Conservation (phyloP, 2,329 filamentous ascomycete genomes). For the Curvularia verruculosa region DNA sequence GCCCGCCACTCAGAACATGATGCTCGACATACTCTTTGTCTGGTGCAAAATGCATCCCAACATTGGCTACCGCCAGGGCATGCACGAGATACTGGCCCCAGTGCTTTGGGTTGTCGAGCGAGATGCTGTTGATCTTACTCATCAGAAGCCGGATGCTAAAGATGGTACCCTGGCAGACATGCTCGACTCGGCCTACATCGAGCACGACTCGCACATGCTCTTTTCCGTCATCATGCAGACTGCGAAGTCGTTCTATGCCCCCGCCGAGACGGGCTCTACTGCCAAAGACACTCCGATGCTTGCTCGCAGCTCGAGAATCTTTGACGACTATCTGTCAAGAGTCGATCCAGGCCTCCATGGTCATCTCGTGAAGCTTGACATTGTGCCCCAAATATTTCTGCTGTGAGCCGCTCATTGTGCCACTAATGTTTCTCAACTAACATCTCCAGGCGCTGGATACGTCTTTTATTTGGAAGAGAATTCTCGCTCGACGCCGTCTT, state of each 20-base stretch:
- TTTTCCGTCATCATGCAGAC: constrained; percentile 88
- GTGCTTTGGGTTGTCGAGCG: constrained; percentile 82
- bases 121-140: constrained; percentile 70
- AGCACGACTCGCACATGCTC: constrained; percentile 88
- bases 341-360: constrained; percentile 82
- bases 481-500: constrained; percentile 88
- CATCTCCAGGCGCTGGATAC: constrained; percentile 78
- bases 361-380: constrained; percentile 82
- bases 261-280: constrained; percentile 51
- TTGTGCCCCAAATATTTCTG: constrained; percentile 94
- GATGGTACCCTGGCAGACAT: constrained; percentile 51
- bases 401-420: constrained; percentile 65
- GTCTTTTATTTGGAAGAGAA: constrained; percentile 89
- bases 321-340: constrained; percentile 77
- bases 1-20: constrained; percentile 75
- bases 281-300: constrained; percentile 72
- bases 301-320: constrained; percentile 82
- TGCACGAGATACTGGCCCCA: constrained; percentile 94
- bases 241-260: constrained; percentile 85
- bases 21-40: constrained; percentile 89
- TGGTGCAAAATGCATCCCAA: constrained; percentile 92
- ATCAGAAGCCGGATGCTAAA: constrained; percentile 30
- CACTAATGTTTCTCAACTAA: constrained; percentile 22
- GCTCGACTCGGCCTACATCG: constrained; percentile 75
- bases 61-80: constrained; percentile 93